Evolutionary conservation across 1,284 basidiomycete species (phyloP), one percentile per base, ranked within the genome.

Genomic region (Inonotus obliquus): DNA sequence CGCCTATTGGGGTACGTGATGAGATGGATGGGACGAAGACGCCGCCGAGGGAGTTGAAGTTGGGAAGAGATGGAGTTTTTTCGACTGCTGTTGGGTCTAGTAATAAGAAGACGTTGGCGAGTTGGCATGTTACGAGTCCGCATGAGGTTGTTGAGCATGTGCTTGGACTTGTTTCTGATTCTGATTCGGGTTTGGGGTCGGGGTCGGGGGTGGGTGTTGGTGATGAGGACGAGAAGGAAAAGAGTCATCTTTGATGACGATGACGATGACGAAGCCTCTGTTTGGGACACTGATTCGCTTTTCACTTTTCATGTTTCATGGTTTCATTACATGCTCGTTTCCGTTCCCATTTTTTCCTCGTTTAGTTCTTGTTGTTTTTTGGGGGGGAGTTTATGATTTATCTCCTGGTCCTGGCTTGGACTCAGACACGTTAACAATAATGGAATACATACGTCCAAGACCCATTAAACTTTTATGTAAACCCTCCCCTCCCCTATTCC

Each of bases 51-150:
- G 79, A 88, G 60, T 79, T 95, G 29, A 75, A 78, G 45, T 81
- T 96, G 67, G 70, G 74, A 52, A 79, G 84, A 5, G 86, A 90
- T 5, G 84, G 81, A n/a, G 78, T 95, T 27, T 96, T 95, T 79
- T 90, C 92, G 17, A 93, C 91, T 6, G 90, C 92, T 32, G 92
- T 96, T 23, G 92, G 94, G 0, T 88, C 91, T 65, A 86, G 86
- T 67, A 87, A 85, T 68, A 96, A 96, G 77, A 85, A 91, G 69
- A 96, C 94, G 55, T 77, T 94, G 60, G 94, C 92, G 13, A 83
- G 81, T 52, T 96, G 93, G 92, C 93, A 95, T 75, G 89, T 96
- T 61, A 93, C 91, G 63, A 83, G 83, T 47, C 86, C 89, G 17
- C 80, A 81, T 60, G 90, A 91, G 75, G 81, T 92, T 65, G 82